These are phyloP conservation scores for Rhodamnia argentea DNA, from an alignment of 345 rosid species.

Conservation along the genomic window DNA sequence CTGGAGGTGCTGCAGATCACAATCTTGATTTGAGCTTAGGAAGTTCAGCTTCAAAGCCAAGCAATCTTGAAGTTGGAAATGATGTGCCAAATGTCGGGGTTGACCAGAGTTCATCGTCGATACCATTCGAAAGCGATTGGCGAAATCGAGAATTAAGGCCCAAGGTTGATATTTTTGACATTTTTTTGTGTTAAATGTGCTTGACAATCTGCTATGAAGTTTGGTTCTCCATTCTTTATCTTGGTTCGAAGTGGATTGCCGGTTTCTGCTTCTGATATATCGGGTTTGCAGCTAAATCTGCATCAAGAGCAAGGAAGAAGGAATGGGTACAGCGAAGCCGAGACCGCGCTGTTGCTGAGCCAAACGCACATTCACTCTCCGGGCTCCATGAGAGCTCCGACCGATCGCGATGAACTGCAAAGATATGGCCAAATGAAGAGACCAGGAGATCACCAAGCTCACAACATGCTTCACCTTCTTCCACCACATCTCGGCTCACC, in stretches of 20 bases:
- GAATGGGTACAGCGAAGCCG: conserved; percentile 32
- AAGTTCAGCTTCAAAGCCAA: conserved; percentile 30
- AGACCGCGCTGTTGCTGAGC: conserved; percentile 42
- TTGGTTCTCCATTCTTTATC: not conserved
- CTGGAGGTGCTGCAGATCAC: conserved; percentile 35
- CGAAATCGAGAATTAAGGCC: conserved; percentile 22
- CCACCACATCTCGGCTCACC: conserved; percentile 24
- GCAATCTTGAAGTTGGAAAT: conserved; percentile 3
- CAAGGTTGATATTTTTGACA: conserved; percentile 17
- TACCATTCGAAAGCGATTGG: conserved; percentile 29
- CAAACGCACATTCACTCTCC: conserved; percentile 48
- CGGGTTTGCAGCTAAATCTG: not conserved
- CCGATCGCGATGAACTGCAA: conserved; percentile 8
- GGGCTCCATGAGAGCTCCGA: conserved; percentile 5
- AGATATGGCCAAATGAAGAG: conserved; percentile 28
- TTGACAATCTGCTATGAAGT: not conserved
- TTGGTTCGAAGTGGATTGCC: not conserved
- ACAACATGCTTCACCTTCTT: conserved; percentile 15
- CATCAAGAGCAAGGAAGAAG: conserved; percentile 12
- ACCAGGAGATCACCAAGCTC: conserved; percentile 9
- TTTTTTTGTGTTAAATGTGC: not conserved
- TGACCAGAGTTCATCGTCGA: conserved; percentile 16
- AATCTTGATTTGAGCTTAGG: conserved; percentile 87
- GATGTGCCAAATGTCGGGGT: conserved; percentile 1
- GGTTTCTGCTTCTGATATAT: not conserved